Evolutionary conservation across 1,284 basidiomycete genomes (phyloP).

Genomic region (Cryptococcus deneoformans): DNA sequence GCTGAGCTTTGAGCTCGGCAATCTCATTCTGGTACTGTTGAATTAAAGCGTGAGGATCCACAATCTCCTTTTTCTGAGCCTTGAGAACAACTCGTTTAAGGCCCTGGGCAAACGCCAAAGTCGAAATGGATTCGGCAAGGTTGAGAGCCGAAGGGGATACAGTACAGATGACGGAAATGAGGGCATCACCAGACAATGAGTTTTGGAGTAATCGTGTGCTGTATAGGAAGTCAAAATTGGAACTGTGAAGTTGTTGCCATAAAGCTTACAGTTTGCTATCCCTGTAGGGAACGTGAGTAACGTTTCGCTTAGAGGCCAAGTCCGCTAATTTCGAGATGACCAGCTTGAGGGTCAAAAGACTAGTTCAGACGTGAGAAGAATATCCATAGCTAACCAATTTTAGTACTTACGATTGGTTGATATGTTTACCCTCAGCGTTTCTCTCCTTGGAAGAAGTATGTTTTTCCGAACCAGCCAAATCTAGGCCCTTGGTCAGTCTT

Average conservation of each 20-base stretch:
- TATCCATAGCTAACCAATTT: background rate
- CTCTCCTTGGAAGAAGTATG: slow-evolving; percentile 91
- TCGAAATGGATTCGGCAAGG: slow-evolving; percentile 77
- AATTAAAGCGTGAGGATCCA: slow-evolving; percentile 88
- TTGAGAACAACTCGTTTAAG: slow-evolving; percentile 60
- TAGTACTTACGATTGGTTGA: slow-evolving; percentile 59
- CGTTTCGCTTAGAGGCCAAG: slow-evolving; percentile 73
- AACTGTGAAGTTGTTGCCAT: background rate
- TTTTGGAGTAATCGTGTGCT: slow-evolving; percentile 89
- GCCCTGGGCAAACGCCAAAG: slow-evolving; percentile 72
- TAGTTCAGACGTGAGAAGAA: slow-evolving; percentile 36
- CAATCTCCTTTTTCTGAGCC: slow-evolving; percentile 88
- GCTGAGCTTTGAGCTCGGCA: slow-evolving; percentile 61
- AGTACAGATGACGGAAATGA: slow-evolving; percentile 94
- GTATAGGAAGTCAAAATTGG: slow-evolving; percentile 9
- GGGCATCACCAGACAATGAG: slow-evolving; percentile 88
- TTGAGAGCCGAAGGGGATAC: slow-evolving; percentile 73
- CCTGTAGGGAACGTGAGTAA: slow-evolving; percentile 89
- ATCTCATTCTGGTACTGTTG: slow-evolving; percentile 84
- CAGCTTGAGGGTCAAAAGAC: slow-evolving; percentile 81
- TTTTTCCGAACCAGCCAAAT: slow-evolving; percentile 96
- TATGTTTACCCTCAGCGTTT: slow-evolving; percentile 88
- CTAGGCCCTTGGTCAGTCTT: slow-evolving; percentile 55
- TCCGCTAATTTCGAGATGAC: slow-evolving; percentile 88
- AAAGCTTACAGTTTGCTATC: slow-evolving; percentile 70